phyloP scores from a whole-genome alignment of 2,329 filamentous ascomycete species.

The Trichoderma arundinaceum region DNA sequence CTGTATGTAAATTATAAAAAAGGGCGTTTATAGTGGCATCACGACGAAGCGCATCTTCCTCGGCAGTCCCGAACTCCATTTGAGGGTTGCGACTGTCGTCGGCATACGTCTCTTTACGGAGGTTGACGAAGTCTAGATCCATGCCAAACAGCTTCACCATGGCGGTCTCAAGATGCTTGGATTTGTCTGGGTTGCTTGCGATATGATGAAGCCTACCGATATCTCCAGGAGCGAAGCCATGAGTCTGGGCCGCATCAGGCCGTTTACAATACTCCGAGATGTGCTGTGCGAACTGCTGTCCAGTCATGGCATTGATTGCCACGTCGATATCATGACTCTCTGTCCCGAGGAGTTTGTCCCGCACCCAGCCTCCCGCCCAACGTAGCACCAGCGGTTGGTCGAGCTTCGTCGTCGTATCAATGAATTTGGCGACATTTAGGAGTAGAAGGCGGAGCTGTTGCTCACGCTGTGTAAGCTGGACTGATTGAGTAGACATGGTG shows the following conservation, averaged over 20 bases:
- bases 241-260: conserved; percentile 64
- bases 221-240: conserved; percentile 62
- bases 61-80: conserved; percentile 90
- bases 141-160: conserved; percentile 84
- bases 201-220: conserved; percentile 85
- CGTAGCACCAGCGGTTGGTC: conserved; percentile 67
- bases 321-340: conserved; percentile 83
- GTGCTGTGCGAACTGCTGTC: conserved; percentile 72
- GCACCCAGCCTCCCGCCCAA: conserved; percentile 87
- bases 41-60: conserved; percentile 85
- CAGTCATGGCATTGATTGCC: conserved; percentile 85
- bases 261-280: conserved; percentile 71
- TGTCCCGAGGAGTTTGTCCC: conserved; percentile 77
- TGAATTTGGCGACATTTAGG: conserved; percentile 76
- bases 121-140: conserved; percentile 92
- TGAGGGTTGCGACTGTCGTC: conserved; percentile 88
- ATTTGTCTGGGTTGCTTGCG: conserved; percentile 91
- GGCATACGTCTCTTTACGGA: conserved; percentile 88
- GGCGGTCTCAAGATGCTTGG: conserved; percentile 92
- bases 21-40: conserved; percentile 95
- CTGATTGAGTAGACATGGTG: conserved; percentile 38
- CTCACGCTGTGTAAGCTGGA: conserved; percentile 72
- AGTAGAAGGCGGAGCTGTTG: conserved; percentile 74
- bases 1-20: conserved; percentile 89
- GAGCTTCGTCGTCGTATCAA: conserved; percentile 55